Base-by-base conservation (phyloP, 2,329 filamentous ascomycete genomes). In the Boeremia lycopersici region DNA sequence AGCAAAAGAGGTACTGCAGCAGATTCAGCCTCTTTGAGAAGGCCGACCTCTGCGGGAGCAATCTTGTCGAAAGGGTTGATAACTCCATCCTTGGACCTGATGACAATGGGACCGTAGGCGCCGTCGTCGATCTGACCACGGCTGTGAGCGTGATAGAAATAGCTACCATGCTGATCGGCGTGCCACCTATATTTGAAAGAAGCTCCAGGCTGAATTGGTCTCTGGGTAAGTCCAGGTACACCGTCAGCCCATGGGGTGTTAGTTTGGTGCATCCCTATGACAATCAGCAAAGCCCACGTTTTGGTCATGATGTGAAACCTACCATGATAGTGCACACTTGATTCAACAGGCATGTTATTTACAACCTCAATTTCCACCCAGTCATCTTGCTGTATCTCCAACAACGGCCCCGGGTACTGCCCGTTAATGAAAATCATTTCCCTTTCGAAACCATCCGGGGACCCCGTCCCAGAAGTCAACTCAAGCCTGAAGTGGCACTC, bases 111-210 rank as follows among this genome's bases (percentile, higher is more conserved):
- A 0, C 85, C 86, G 45, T 81, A 84, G 10, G 86, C 71, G 0
- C 86, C 86, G 60, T 88, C 85, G 53, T 85, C 81, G 12, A 87
- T 76, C 56, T 86, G 84, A 1, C 79, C 78, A 1, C 75, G 72
- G 23, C 77, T 76, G 62, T 88, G 85, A 0, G 83, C 79, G 70
- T 87, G 85, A 60, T 87, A 88, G 77, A 82, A 86, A 70, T 84
- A 85, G 36, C 79, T 81, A 3, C 86, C 86, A 60, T 83, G 81
- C 49, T 84, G 79, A 0, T 76, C 77, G 0, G 84, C 84, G n/a
- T 73, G 78, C 75, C 82, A 88, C 29, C 73, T 74, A 63, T 87
- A 84, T 0, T 76, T 74, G 61, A 82, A 87, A 26, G 68, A 76
- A 3, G 67, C 62, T 1, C 79, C 79, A 1, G 83, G 78, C 11